These are phyloP conservation scores for Rhododendron kiyosumense DNA, from an alignment of 148 eudicot genomes.

Conservation along the genomic window DNA sequence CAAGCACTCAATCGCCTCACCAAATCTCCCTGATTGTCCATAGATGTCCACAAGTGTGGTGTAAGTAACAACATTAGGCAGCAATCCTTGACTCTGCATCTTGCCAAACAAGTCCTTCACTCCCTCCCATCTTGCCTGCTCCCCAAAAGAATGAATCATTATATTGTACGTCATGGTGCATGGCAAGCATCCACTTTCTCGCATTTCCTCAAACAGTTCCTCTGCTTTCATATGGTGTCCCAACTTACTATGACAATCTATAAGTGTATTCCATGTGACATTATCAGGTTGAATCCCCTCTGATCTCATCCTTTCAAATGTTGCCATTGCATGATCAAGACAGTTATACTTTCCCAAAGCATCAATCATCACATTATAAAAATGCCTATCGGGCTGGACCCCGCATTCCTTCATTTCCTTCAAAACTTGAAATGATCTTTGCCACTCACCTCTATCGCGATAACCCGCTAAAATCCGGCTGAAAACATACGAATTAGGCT, in stretches of 20 bases:
- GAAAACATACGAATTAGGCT: slow-evolving; percentile 69
- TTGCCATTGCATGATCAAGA: slow-evolving; percentile 82
- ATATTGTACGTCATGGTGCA: slow-evolving; percentile 84
- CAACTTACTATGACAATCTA: slow-evolving; percentile 79
- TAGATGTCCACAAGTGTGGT: slow-evolving; percentile 81
- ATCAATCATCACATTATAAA: slow-evolving; percentile 94
- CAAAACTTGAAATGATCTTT: slow-evolving; percentile 81
- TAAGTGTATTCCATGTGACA: slow-evolving; percentile 93
- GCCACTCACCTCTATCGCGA: slow-evolving; percentile 93
- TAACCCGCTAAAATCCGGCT: slow-evolving; percentile 77
- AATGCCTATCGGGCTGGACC: slow-evolving; percentile 79
- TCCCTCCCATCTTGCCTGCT: slow-evolving; percentile 75
- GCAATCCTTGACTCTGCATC: slow-evolving; percentile 81
- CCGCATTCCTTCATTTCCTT: slow-evolving; percentile 86
- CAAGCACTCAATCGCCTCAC: slow-evolving; percentile 85
- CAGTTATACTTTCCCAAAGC: slow-evolving; percentile 91
- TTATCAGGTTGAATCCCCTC: slow-evolving; percentile 89
- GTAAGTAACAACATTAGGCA: slow-evolving; percentile 86
- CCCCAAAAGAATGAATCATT: slow-evolving; percentile 84
- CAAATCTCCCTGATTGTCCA: slow-evolving; percentile 87
- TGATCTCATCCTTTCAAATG: slow-evolving; percentile 67
- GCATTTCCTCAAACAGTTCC: slow-evolving; percentile 73
- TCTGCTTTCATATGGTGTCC: slow-evolving; percentile 67
- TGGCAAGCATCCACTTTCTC: slow-evolving; percentile 66
- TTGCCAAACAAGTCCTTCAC: slow-evolving; percentile 58